These are phyloP conservation scores for Phytophthora syringae DNA, from an alignment of 352 stramenopile species.

Conservation along the genomic window DNA sequence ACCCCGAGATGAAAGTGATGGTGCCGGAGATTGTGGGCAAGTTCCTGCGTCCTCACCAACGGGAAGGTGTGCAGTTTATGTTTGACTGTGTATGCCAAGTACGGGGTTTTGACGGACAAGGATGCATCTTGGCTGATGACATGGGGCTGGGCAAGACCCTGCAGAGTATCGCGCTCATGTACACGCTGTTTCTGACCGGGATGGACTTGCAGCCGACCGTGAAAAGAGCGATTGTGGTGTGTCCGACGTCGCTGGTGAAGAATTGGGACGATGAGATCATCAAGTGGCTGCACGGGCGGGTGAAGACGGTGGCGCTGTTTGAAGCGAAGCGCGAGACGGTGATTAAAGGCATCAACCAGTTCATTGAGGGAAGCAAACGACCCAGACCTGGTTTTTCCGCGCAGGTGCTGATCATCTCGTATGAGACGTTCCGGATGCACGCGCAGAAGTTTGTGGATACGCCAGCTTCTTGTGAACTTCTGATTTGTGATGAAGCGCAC, in stretches of 20 bases:
- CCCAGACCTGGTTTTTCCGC: slow-evolving; percentile 56
- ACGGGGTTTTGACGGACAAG: slow-evolving; percentile 78
- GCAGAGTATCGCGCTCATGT: slow-evolving; percentile 90
- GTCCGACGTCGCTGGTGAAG: slow-evolving; percentile 87
- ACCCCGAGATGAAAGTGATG: slow-evolving; percentile 70
- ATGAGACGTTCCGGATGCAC: slow-evolving; percentile 95
- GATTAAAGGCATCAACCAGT: slow-evolving; percentile 84
- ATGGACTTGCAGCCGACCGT: slow-evolving; percentile 75
- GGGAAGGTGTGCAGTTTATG: slow-evolving; percentile 97
- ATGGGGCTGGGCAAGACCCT: slow-evolving; percentile 91
- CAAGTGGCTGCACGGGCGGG: slow-evolving; percentile 85
- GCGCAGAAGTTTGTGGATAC: slow-evolving; percentile 90
- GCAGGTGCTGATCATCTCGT: slow-evolving; percentile 89
- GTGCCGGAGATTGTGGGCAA: slow-evolving; percentile 94
- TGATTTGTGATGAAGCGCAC: slow-evolving; percentile 99
- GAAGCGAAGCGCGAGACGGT: slow-evolving; percentile 84
- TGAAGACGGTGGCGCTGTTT: slow-evolving; percentile 86
- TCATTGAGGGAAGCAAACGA: slow-evolving; percentile 82
- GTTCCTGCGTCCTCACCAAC: slow-evolving; percentile 95
- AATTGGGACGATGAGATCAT: slow-evolving; percentile 92
- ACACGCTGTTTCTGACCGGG: slow-evolving; percentile 78
- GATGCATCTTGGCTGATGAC: slow-evolving; percentile 89
- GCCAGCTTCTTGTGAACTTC: slow-evolving; percentile 91
- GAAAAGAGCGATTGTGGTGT: slow-evolving; percentile 81
- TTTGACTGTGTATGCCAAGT: slow-evolving; percentile 94